These are phyloP conservation scores for Umbelopsis sp. DNA, from an alignment of 192 early-diverging fungal genomes.

Conservation along the genomic window DNA sequence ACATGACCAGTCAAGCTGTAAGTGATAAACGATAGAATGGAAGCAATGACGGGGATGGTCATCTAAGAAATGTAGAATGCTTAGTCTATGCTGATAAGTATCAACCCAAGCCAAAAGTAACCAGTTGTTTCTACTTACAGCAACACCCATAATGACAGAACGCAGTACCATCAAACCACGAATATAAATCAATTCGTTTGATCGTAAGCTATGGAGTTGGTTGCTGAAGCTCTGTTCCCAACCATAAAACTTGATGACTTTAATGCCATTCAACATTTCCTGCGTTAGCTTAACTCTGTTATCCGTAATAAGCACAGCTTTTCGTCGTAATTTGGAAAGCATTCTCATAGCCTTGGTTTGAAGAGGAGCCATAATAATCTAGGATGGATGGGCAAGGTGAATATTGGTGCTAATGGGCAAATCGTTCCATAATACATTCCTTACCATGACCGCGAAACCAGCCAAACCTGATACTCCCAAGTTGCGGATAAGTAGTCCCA, in stretches of 20 bases:
- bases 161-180: slow-evolving; percentile 37
- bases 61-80: slow-evolving; percentile 20
- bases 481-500: slow-evolving; percentile 44
- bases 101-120: slow-evolving; percentile 42
- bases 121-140: slow-evolving; percentile 30
- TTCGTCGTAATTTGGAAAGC: slow-evolving; percentile 38
- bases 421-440: neutral
- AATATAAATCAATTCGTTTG: slow-evolving; percentile 40
- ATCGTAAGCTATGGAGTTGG: slow-evolving; percentile 42
- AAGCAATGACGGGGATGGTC: slow-evolving; percentile 42
- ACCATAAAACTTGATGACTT: slow-evolving; percentile 76
- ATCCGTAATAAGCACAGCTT: slow-evolving; percentile 63
- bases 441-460: slow-evolving; percentile 56
- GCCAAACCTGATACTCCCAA: slow-evolving; percentile 68
- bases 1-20: slow-evolving; percentile 41
- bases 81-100: neutral
- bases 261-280: slow-evolving; percentile 71
- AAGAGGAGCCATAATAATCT: slow-evolving; percentile 36
- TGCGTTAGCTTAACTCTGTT: slow-evolving; percentile 70
- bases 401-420: neutral
- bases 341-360: slow-evolving; percentile 34
- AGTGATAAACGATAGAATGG: slow-evolving; percentile 44
- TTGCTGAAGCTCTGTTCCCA: slow-evolving; percentile 58
- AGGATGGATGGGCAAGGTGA: neutral
- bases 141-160: slow-evolving; percentile 43